Base-by-base conservation (phyloP, 1,284 basidiomycete genomes). In the Ceratobasidium sp. region DNA sequence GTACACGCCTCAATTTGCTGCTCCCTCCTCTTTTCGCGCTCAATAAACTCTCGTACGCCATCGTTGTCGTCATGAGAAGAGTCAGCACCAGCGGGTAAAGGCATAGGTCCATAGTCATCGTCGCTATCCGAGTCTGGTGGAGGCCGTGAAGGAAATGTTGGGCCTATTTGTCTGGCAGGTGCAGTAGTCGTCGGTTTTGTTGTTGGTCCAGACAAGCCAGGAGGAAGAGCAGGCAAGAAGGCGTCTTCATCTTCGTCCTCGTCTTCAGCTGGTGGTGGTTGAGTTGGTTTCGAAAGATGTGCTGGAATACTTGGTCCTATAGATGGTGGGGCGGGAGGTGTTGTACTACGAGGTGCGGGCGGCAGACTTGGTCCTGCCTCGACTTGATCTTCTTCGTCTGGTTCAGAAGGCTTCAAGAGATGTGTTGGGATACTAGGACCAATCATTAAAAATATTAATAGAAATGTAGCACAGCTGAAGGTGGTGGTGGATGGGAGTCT, bases 31-130 rank as follows among this genome's bases (percentile, higher is more conserved):
- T 94, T 93, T 84, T 98, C 96, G 68, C 90, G 88, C 82, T 94
- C 95, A 81, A 94, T 84, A 81, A 97, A 96, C 82, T 93, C 91
- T 65, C 90, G 85, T 1, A 95, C 92, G 1, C 91, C 94, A 12
- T 83, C 84, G 79, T 92, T 89, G 50, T 84, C 84, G 81, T 86
- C 83, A 87, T 85, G 76, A 82, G 82, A 76, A 81, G 85, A 61
- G 79, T 81, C 26, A 61, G 76, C 46, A 1, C 86, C 83, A 28
- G 82, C 82, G 1, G 92, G 91, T 0, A 91, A 84, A 0, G 93
- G 93, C 83, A 87, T 88, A 0, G 96, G 96, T 2, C 94, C 95
- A 79, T 93, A 89, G 78, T 92, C 93, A 74, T 92, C 91, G 65
- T 92, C 92, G 73, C 90, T 90, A 65, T 91, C 91, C 81, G 76